Evolutionary conservation across 169 alveolate genomes (phyloP).

Genomic region (Eimeria praecox): DNA sequence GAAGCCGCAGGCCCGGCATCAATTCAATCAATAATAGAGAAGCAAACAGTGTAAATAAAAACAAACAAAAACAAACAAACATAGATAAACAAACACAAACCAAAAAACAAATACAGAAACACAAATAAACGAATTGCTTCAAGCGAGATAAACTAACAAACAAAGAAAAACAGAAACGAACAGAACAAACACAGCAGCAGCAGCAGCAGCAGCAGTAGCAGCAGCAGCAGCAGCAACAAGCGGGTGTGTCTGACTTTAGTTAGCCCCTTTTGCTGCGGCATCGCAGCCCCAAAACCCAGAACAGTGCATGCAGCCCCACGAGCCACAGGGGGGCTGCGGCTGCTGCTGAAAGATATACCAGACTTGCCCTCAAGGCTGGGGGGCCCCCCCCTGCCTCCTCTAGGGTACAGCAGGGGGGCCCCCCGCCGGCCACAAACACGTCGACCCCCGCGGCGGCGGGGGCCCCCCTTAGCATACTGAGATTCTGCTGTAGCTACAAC

Average conservation of each 20-base stretch:
- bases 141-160: too few relatives aligned
- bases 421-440: slow-evolving; percentile 27
- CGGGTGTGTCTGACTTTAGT: neutral
- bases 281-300: slow-evolving; percentile 53
- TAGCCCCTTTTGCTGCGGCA: slow-evolving; percentile 23
- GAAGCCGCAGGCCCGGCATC: too few relatives aligned
- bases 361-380: neutral
- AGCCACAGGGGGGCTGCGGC: slow-evolving; percentile 61
- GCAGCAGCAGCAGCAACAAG: neutral
- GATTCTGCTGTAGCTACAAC: neutral
- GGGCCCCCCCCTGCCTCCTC: neutral
- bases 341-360: neutral
- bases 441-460: slow-evolving; percentile 36
- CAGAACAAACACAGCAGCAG: neutral
- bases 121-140: neutral
- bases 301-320: slow-evolving; percentile 60
- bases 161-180: too few relatives aligned
- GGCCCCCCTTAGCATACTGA: neutral
- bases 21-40: too few relatives aligned
- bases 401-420: neutral
- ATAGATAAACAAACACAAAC: neutral
- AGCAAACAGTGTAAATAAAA: too few relatives aligned
- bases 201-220: neutral
- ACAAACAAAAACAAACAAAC: neutral
- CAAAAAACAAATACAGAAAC: neutral